A percentile compares a stretch with the other conserved stretches of the same genome.
These are phyloP conservation scores for Penicillium arizonense DNA, from an alignment of 495 filamentous ascomycete genomes.

Conservation along the genomic window DNA sequence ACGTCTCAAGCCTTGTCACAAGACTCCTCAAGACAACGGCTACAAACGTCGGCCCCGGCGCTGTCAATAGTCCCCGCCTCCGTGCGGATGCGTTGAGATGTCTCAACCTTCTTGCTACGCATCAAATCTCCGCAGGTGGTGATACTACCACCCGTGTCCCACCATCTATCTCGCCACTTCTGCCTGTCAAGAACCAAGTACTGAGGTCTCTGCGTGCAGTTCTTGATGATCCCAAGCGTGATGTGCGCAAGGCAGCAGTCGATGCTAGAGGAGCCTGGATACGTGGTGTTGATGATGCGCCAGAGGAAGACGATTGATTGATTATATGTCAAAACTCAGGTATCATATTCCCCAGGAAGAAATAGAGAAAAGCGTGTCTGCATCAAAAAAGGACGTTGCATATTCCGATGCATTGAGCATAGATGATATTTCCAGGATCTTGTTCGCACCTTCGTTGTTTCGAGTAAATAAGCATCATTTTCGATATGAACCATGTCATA, in stretches of 20 bases:
- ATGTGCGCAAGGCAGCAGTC: constrained; percentile 67
- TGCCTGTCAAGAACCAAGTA: constrained; percentile 58
- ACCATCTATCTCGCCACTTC: constrained; percentile 43
- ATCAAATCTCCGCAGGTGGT: constrained; percentile 22
- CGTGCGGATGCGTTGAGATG: constrained; percentile 55
- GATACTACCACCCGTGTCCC: constrained; percentile 32
- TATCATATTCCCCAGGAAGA: too few relatives aligned
- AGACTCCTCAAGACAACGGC: constrained; percentile 53
- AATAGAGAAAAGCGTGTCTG: too few relatives aligned
- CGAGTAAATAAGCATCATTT: too few relatives aligned
- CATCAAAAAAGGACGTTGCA: too few relatives aligned
- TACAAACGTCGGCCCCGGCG: constrained; percentile 2
- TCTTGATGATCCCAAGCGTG: constrained; percentile 67
- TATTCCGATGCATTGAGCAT: too few relatives aligned
- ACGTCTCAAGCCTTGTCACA: constrained; percentile 57
- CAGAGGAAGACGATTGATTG: constrained; percentile 50
- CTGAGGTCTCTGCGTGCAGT: constrained; percentile 49
- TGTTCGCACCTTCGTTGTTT: too few relatives aligned
- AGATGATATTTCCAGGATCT: too few relatives aligned
- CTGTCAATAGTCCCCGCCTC: constrained; percentile 42
- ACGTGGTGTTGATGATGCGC: constrained; percentile 57
- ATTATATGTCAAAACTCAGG: background rate
- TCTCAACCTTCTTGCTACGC: constrained; percentile 52
- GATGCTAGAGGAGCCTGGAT: constrained; percentile 67
- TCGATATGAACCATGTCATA: too few relatives aligned